Percentiles rank a stretch among this genome's conserved stretches.
phyloP scores from a whole-genome alignment of 768 basidiomycete genomes.

The Suillus tomentosus region DNA sequence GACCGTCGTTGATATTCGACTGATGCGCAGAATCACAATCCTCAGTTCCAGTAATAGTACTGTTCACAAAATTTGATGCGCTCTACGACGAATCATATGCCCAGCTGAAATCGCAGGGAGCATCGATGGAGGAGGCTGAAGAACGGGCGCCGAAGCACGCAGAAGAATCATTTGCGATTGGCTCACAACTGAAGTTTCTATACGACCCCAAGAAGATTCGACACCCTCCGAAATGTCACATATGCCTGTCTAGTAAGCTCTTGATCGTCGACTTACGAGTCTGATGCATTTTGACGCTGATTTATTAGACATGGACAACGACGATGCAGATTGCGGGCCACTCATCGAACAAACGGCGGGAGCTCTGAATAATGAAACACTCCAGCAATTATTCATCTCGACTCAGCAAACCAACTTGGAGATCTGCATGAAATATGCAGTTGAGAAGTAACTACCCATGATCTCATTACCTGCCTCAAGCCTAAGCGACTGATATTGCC shows the following conservation, averaged over 20 bases:
- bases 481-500: neutral
- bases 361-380: neutral
- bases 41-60: constrained; percentile 40
- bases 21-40: neutral
- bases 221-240: neutral
- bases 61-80: constrained; percentile 43
- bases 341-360: neutral
- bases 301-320: neutral
- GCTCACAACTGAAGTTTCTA: neutral
- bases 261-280: neutral
- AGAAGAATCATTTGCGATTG: neutral
- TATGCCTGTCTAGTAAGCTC: neutral
- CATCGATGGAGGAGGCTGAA: neutral
- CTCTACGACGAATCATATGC: constrained; percentile 24
- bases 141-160: neutral
- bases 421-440: neutral
- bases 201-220: neutral
- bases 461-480: neutral
- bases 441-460: neutral
- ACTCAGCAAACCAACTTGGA: neutral
- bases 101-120: constrained; percentile 14
- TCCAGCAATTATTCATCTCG: neutral
- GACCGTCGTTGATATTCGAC: neutral
- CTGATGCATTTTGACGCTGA: neutral
- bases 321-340: neutral